Base-by-base conservation (phyloP, 2,329 filamentous ascomycete species). In the Aurifilum marmelostoma region DNA sequence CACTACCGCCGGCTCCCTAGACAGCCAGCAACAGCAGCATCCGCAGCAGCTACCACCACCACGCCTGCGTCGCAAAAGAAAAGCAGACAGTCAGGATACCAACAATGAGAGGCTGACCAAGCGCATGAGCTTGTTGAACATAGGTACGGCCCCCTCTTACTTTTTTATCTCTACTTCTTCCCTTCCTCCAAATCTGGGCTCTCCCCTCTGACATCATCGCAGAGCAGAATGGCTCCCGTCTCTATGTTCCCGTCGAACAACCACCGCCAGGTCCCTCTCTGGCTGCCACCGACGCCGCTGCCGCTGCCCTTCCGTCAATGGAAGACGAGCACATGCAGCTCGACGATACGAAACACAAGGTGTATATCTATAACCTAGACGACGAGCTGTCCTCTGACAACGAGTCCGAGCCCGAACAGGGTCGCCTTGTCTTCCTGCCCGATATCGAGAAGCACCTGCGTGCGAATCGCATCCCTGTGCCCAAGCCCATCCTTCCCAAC, bases 321-420 rank as follows among this genome's bases (percentile, higher is more conserved):
- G 82, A 87, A 72, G 91, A 93, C 73, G 76, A 79, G 68, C 97
- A 97, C 68, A 97, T 98, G 95, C 87, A 91, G 68, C 78, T 98
- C 71, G 94, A 98, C 80, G 91, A 97, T 80, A 91, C 92, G 41
- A 92, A 92, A 75, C 86, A 97, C 81, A 92, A 91, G 76, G 89
- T 97, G 70, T 97, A 96, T 84, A 94, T 99, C 74, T 91, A 94
- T 83, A 90, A 97, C 79, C 84, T 99, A 12, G 94, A 97, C 77
- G 91, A 91, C 74, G 95, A 98, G 80, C 87, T 98, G 41, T 90
- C 91, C 18, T 82, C 82, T 9, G 67, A 69, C 64, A 77, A 77
- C 37, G 69, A 71, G 63, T 78, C 79, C 37, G 88, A 91, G 70
- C 82, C 84, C 67, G 80, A 83, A 64, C 83, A 87, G 29, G 85